Evolutionary conservation across 2,329 filamentous ascomycete species (phyloP), one percentile per base, ranked within the genome.

Genomic region (Alternaria metachromatica): DNA sequence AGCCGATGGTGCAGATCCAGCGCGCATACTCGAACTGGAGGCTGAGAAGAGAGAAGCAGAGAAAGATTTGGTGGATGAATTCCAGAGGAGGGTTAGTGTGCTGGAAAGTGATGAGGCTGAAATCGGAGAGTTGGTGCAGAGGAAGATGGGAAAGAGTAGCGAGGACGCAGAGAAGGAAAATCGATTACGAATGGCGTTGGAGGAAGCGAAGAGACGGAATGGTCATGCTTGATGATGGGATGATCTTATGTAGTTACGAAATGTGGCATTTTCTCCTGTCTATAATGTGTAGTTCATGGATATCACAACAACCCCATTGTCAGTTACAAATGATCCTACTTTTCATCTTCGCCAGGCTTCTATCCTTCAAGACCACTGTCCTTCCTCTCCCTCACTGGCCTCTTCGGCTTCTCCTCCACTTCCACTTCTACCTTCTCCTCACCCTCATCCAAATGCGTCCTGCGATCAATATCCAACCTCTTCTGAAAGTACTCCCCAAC

Each of bases 201-300:
- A 87, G 64, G 82, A 84, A 60, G 86, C 86, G 9, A 87, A 87
- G 78, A 82, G 79, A 75, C 80, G 86, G 65, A 87, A 88, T 76
- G 84, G 78, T 8, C 68, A 78, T 64, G 63, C 33, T 10, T 71
- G 44, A 62, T 53, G 11, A 37, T 8, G 13, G 10, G 8, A 23
- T 15, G 1, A 12, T 30, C 8, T 46, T n/a, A n/a, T 53, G 30
- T 4, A 12, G 25, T n/a, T 25, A 41, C 8, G 30, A 37, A 37
- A 18, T 6, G 9, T 48, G 21, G 15, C 15, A 41, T 53, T 12
- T 37, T 28, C 11, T 33, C 28, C 10, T 25, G 25, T 20, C 21
- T 23, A 4, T 10, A 53, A 53, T 21, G 37, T 41, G 37, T 23
- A 23, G 8, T 53, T 53, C 6, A 37, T 53, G 30, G 30, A 7